These are phyloP conservation scores for Pythium sukuiense DNA, from an alignment of 352 stramenopile genomes.

Conservation along the genomic window DNA sequence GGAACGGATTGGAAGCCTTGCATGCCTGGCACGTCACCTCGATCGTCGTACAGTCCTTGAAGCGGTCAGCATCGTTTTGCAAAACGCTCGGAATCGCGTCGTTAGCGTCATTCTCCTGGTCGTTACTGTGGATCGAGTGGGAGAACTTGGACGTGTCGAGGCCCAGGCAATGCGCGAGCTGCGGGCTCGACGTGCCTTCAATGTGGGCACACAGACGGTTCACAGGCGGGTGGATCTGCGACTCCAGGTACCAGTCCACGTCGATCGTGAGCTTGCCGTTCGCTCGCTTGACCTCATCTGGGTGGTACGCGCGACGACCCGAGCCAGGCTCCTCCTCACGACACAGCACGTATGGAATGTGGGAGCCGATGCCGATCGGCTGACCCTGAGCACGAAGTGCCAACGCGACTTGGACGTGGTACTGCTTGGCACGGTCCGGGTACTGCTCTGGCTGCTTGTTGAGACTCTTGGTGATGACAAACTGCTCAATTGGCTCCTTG, in stretches of 20 bases:
- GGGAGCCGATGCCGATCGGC: constrained; percentile 96
- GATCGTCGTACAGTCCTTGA: constrained; percentile 85
- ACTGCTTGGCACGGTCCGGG: constrained; percentile 95
- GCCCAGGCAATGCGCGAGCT: constrained; percentile 96
- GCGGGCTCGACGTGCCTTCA: constrained; percentile 93
- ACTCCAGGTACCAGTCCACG: constrained; percentile 97
- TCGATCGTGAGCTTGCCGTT: constrained; percentile 89
- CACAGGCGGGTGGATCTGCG: constrained; percentile 96
- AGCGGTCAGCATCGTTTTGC: constrained; percentile 87
- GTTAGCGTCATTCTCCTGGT: constrained; percentile 87
- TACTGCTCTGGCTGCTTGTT: constrained; percentile 99
- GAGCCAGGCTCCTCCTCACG: constrained; percentile 79
- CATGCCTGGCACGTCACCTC: constrained; percentile 75
- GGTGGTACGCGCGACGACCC: constrained; percentile 79
- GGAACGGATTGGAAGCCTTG: constrained; percentile 61
- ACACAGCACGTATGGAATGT: constrained; percentile 99
- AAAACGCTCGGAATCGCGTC: constrained; percentile 88
- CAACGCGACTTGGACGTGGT: constrained; percentile 98
- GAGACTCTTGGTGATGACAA: constrained; percentile 99
- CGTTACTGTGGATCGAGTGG: constrained; percentile 61
- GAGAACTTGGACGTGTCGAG: constrained; percentile 96
- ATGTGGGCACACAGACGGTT: constrained; percentile 98
- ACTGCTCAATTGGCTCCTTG: constrained; percentile 96
- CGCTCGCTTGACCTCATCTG: constrained; percentile 79
- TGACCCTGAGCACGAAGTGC: constrained; percentile 94